Evolutionary conservation across 345 rosid genomes (phyloP).

Genomic region (Brassica juncea): DNA sequence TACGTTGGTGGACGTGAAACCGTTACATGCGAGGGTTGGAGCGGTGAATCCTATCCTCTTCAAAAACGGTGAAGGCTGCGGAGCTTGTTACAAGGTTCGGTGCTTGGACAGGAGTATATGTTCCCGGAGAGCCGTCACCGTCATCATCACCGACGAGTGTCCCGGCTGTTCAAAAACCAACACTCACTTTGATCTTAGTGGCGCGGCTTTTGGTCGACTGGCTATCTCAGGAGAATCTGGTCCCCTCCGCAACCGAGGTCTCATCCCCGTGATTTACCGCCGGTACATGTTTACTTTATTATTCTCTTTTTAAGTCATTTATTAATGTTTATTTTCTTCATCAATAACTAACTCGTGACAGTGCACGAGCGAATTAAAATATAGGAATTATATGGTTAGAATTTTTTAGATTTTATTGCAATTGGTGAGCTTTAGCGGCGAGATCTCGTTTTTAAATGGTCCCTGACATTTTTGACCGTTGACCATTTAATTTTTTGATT

Average conservation of each 20-base stretch:
- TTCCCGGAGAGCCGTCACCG: slow-evolving; percentile 84
- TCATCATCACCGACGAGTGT: slow-evolving; percentile 90
- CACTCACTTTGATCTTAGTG: slow-evolving; percentile 94
- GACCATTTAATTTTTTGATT: slow-evolving; percentile 16
- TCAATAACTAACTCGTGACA: slow-evolving; percentile 36
- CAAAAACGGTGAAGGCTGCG: slow-evolving; percentile 90
- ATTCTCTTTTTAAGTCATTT: background rate
- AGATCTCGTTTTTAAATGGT: slow-evolving; percentile 21
- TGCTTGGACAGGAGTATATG: slow-evolving; percentile 78
- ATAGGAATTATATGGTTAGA: background rate
- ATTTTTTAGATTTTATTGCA: background rate
- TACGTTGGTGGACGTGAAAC: slow-evolving; percentile 81
- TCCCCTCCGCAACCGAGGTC: slow-evolving; percentile 84
- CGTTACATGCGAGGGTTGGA: slow-evolving; percentile 83
- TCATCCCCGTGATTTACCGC: slow-evolving; percentile 65
- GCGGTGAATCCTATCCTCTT: slow-evolving; percentile 92
- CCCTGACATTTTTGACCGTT: slow-evolving; percentile 34
- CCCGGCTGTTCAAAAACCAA: slow-evolving; percentile 71
- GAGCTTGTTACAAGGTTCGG: slow-evolving; percentile 84
- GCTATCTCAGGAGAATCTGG: slow-evolving; percentile 73
- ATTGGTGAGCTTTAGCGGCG: slow-evolving; percentile 29
- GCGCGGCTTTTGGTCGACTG: slow-evolving; percentile 89
- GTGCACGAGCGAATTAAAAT: slow-evolving; percentile 18
- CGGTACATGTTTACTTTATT: slow-evolving; percentile 42
- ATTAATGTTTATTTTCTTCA: slow-evolving; percentile 10